Evolutionary conservation across 2,329 filamentous ascomycete species (phyloP).

Genomic region (Pestalotiopsis sp.): DNA sequence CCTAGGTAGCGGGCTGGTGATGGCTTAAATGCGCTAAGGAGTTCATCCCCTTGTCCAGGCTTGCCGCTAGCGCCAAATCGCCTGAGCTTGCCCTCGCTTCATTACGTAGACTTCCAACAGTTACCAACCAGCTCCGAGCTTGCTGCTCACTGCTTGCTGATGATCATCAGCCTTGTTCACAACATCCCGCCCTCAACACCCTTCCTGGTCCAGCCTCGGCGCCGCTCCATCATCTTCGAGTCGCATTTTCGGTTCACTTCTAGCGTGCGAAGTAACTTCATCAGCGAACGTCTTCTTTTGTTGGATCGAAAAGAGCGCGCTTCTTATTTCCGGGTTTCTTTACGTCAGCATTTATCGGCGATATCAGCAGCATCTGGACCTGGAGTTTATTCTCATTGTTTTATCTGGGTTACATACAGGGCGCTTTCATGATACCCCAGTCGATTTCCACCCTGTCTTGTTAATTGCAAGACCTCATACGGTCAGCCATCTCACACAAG

Average conservation of each 20-base stretch:
- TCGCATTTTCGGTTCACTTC: constrained; percentile 1
- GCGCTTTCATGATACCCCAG: constrained; percentile 12
- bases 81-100: not conserved
- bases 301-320: not conserved
- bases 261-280: not conserved
- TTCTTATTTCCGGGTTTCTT: not conserved
- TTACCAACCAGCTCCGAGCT: not conserved
- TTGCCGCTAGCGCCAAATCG: too few relatives aligned
- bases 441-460: not conserved
- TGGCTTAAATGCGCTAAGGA: not conserved
- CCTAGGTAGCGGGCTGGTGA: not conserved
- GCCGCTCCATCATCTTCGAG: not conserved
- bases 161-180: constrained; percentile 8
- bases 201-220: not conserved
- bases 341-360: not conserved
- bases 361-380: not conserved
- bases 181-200: not conserved
- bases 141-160: not conserved
- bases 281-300: not conserved
- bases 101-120: constrained; percentile 2
- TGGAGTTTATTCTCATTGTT: not conserved
- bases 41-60: not conserved
- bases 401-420: not conserved
- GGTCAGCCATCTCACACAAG: not conserved
- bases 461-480: not conserved